Conservation (phyloP, 2,329 filamentous ascomycete species). For the Botrytis squamosa region DNA sequence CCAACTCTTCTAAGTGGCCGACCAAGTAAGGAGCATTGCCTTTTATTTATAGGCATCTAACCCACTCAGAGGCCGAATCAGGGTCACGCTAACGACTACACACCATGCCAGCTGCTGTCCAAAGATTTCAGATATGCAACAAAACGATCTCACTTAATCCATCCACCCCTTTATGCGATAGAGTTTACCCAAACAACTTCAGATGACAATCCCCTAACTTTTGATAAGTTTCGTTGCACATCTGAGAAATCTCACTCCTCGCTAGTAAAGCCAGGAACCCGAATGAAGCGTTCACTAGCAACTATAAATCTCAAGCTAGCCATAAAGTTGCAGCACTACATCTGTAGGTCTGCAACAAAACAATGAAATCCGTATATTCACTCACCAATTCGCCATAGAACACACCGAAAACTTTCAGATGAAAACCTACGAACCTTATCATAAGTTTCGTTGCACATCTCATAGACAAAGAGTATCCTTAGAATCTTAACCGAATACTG, state of each 20-base stretch:
- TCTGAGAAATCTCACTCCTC: not conserved
- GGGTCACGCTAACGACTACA: not conserved
- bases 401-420: not conserved
- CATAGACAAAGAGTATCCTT: not conserved
- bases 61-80: not conserved
- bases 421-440: not conserved
- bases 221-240: fast-evolving
- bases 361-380: not conserved
- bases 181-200: fast-evolving
- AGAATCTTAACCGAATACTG: not conserved
- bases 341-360: not conserved
- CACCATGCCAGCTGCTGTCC: not conserved
- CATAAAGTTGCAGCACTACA: not conserved
- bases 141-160: not conserved
- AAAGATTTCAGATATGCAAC: not conserved
- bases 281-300: not conserved
- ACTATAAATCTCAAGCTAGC: not conserved
- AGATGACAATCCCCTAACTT: not conserved
- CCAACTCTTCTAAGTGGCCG: not conserved
- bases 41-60: not conserved
- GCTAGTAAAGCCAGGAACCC: not conserved
- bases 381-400: not conserved
- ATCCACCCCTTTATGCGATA: not conserved
- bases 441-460: not conserved
- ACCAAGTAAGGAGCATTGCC: not conserved